phyloP scores from a whole-genome alignment of 2,329 filamentous ascomycete species.

The Fusarium siculi region DNA sequence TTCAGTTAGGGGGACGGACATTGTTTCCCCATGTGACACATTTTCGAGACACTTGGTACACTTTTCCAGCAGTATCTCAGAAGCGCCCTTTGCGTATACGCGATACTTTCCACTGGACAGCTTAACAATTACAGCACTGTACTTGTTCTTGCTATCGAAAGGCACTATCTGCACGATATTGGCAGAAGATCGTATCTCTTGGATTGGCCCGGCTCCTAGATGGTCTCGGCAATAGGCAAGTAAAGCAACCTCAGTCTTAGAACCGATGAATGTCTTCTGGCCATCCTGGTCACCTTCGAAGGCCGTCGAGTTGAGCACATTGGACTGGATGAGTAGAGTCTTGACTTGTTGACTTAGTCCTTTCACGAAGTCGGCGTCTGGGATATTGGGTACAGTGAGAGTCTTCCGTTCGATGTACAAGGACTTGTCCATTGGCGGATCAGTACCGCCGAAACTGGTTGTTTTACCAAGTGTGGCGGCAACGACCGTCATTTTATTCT shows the following conservation, averaged over 20 bases:
- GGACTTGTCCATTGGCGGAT: constrained; percentile 37
- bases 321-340: constrained; percentile 72
- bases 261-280: constrained; percentile 60
- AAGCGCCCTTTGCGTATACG: constrained; percentile 65
- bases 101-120: constrained; percentile 57
- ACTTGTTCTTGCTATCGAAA: constrained; percentile 66
- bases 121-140: constrained; percentile 66
- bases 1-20: constrained; percentile 54
- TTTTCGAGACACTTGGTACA: constrained; percentile 58
- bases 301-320: constrained; percentile 68
- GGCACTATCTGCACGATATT: constrained; percentile 62
- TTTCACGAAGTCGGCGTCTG: constrained; percentile 44
- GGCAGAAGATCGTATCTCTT: constrained; percentile 58
- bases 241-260: constrained; percentile 67
- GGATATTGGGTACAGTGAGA: constrained; percentile 42
- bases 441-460: constrained; percentile 46
- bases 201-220: constrained; percentile 59
- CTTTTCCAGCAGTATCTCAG: constrained; percentile 63
- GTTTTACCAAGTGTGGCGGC: constrained; percentile 70
- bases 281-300: constrained; percentile 63
- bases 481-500: constrained; percentile 80
- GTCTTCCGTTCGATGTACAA: constrained; percentile 33
- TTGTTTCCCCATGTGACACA: constrained; percentile 68
- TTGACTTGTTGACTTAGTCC: constrained; percentile 42
- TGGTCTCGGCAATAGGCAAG: constrained; percentile 61